These are phyloP conservation scores for Trichophyton schoenleinii DNA, from an alignment of 2,329 filamentous ascomycete species.

Conservation along the genomic window DNA sequence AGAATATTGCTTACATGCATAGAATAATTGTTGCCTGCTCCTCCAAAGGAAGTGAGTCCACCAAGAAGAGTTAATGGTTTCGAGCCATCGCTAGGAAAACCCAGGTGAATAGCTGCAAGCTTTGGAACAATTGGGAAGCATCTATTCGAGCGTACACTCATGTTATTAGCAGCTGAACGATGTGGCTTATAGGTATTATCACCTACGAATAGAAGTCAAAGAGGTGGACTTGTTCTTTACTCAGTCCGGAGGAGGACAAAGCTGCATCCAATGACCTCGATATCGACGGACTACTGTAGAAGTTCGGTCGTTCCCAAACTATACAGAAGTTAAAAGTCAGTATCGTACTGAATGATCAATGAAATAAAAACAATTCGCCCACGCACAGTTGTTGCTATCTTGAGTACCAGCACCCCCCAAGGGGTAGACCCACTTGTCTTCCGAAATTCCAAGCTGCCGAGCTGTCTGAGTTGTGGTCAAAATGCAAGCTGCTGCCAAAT, in stretches of 20 bases:
- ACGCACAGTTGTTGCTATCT: constrained; percentile 44
- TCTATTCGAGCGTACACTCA: constrained; percentile 22
- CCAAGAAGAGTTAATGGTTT: constrained; percentile 51
- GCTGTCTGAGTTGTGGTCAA: constrained; percentile 48
- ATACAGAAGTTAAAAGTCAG: background rate
- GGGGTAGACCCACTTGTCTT: constrained; percentile 50
- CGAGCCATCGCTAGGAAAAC: constrained; percentile 33
- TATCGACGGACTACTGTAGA: constrained; percentile 46
- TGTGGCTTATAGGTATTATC: background rate
- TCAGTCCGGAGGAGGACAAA: constrained; percentile 37
- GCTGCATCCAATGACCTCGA: constrained; percentile 45
- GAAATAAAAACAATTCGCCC: background rate
- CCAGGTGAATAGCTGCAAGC: constrained; percentile 49
- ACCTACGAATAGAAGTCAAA: constrained; percentile 51
- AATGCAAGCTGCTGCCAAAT: constrained; percentile 49
- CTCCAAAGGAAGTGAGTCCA: constrained; percentile 55
- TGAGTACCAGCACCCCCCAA: constrained; percentile 51
- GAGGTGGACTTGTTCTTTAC: constrained; percentile 43
- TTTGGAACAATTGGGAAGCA: constrained; percentile 61
- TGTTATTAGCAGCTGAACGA: background rate
- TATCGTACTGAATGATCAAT: background rate
- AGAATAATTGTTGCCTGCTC: constrained; percentile 59
- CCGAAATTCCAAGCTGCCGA: constrained; percentile 40
- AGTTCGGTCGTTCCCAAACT: constrained; percentile 53
- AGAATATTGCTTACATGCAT: constrained; percentile 43